These are phyloP conservation scores for Hymenoscyphus fructigenus DNA, from an alignment of 2,329 filamentous ascomycete genomes.

Conservation along the genomic window DNA sequence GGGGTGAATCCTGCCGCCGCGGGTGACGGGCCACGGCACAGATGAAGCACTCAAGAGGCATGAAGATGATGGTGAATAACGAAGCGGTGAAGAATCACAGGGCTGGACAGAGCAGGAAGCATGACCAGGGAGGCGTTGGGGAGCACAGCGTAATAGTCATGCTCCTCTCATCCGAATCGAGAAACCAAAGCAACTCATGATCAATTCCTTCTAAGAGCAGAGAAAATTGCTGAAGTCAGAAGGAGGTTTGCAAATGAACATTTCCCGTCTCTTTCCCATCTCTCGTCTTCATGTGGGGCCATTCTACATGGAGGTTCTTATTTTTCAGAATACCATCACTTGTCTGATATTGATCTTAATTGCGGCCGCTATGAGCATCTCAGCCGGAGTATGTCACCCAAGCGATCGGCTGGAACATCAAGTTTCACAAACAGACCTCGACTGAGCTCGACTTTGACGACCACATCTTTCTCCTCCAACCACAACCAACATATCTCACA, in stretches of 20 bases:
- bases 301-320: not conserved
- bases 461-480: not conserved
- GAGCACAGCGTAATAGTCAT: not conserved
- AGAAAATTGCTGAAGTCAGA: conserved; percentile 1
- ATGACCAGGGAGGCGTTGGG: conserved; percentile 2
- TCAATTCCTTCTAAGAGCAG: not conserved
- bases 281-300: not conserved
- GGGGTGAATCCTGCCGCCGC: not conserved
- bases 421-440: conserved; percentile 1
- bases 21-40: conserved; percentile 2
- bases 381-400: conserved; percentile 1
- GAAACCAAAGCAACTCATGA: not conserved
- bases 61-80: not conserved
- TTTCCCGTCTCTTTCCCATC: not conserved
- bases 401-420: not conserved
- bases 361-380: conserved; percentile 1
- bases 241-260: not conserved
- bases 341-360: conserved; percentile 1
- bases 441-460: not conserved
- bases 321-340: not conserved
- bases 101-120: conserved; percentile 3
- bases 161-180: conserved; percentile 3
- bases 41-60: not conserved
- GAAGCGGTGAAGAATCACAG: conserved; percentile 4
- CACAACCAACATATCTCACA: not conserved